Evolutionary conservation across 2,329 filamentous ascomycete genomes (phyloP).

Genomic region (Polychaeton citri): DNA sequence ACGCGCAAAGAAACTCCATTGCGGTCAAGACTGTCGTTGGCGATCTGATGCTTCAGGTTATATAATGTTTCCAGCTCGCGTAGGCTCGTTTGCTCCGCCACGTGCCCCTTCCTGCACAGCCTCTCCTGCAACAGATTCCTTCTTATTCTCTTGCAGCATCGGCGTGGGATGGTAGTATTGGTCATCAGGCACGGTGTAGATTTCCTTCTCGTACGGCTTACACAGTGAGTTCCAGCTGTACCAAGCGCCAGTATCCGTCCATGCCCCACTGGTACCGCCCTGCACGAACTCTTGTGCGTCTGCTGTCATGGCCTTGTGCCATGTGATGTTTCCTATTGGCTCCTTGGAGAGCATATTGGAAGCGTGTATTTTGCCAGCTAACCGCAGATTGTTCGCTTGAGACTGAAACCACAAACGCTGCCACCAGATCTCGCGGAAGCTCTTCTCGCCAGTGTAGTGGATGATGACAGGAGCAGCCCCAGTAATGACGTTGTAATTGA

Average conservation of each 20-base stretch:
- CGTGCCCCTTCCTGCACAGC: not conserved
- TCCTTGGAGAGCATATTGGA: conserved; percentile 8
- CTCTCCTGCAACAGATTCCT: no score
- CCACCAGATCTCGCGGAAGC: conserved; percentile 18
- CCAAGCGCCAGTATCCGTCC: conserved; percentile 17
- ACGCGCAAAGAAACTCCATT: no score
- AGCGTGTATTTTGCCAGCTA: conserved; percentile 7
- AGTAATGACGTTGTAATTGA: conserved; percentile 17
- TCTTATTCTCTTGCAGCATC: no score
- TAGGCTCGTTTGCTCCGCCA: not conserved
- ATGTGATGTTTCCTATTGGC: conserved; percentile 12
- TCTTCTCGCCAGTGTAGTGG: conserved; percentile 19
- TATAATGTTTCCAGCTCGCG: no score
- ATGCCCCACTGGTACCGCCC: conserved; percentile 12
- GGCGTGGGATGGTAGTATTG: conserved; percentile 7
- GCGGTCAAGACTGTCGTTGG: no score
- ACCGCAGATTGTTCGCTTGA: conserved; percentile 10
- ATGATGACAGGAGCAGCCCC: conserved; percentile 12
- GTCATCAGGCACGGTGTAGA: conserved; percentile 7
- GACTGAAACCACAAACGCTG: conserved; percentile 19
- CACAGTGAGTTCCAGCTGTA: conserved; percentile 16
- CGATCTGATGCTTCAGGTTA: no score
- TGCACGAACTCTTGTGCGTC: conserved; percentile 9
- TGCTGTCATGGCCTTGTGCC: conserved; percentile 13
- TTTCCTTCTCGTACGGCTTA: conserved; percentile 8